Conservation (phyloP, 2,329 filamentous ascomycete genomes). For the Pseudogymnoascus sp. region DNA sequence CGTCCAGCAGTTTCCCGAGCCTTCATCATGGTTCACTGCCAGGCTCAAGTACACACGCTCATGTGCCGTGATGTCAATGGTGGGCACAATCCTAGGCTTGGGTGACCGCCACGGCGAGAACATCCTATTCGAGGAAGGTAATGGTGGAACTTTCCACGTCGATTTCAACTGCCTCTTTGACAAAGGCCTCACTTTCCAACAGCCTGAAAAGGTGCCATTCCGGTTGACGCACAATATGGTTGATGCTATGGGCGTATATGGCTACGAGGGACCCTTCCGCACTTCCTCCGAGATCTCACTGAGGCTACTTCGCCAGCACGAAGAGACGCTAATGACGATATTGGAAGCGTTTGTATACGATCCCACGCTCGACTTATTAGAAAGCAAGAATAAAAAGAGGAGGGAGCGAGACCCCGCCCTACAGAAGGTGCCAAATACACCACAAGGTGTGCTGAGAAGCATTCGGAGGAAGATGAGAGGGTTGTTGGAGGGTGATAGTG, state of each 20-base stretch:
- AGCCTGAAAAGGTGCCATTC: constrained; percentile 92
- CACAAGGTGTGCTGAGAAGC: constrained; percentile 76
- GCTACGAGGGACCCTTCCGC: constrained; percentile 87
- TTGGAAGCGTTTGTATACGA: constrained; percentile 96
- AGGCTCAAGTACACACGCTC: constrained; percentile 85
- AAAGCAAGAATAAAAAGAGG: constrained; percentile 49
- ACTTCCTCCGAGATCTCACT: constrained; percentile 86
- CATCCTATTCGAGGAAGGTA: constrained; percentile 86
- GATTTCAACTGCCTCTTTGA: constrained; percentile 99
- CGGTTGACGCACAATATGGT: constrained; percentile 98
- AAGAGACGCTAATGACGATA: constrained; percentile 95
- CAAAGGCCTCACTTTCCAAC: constrained; percentile 90
- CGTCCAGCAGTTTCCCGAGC: constrained; percentile 86
- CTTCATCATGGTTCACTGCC: constrained; percentile 84
- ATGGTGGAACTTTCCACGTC: constrained; percentile 91
- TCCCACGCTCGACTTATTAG: constrained; percentile 84
- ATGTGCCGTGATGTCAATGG: constrained; percentile 98
- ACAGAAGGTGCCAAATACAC: constrained; percentile 50
- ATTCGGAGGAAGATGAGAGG: constrained; percentile 83
- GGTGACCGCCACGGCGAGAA: constrained; percentile 97
- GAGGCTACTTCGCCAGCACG: constrained; percentile 74
- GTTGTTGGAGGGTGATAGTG: constrained; percentile 75
- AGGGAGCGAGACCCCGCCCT: constrained; percentile 26
- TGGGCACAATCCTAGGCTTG: constrained; percentile 85
- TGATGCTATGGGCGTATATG: constrained; percentile 90